Conservation (phyloP, 2,329 filamentous ascomycete species). For the Dactylonectria macrodidyma region DNA sequence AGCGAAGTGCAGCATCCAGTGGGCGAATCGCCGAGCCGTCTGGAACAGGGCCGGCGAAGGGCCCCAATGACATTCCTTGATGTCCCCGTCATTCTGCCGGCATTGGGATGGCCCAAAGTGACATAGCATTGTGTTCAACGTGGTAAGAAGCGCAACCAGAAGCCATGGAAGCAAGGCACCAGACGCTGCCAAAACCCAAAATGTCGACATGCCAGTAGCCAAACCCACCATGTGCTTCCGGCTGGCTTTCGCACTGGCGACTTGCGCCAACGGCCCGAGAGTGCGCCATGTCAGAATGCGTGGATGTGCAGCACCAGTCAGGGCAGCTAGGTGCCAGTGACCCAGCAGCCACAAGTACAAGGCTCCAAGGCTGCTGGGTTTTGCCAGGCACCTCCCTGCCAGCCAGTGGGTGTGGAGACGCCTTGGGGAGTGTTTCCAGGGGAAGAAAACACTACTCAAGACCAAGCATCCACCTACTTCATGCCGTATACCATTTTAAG, state of each 20-base stretch:
- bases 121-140: constrained; percentile 6
- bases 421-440: too few relatives aligned
- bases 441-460: too few relatives aligned
- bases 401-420: neutral
- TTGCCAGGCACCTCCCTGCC: constrained; percentile 22
- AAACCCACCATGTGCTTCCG: constrained; percentile 45
- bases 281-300: constrained; percentile 22
- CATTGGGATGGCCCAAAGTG: constrained; percentile 7
- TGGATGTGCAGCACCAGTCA: constrained; percentile 34
- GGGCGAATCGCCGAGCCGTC: constrained; percentile 25
- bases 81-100: constrained; percentile 21
- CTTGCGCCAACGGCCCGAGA: constrained; percentile 48
- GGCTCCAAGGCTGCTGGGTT: constrained; percentile 15
- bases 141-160: constrained; percentile 27
- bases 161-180: constrained; percentile 31
- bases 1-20: constrained; percentile 18
- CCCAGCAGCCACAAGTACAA: constrained; percentile 24
- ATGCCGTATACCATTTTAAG: too few relatives aligned
- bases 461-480: too few relatives aligned
- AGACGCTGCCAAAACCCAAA: constrained; percentile 40
- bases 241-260: constrained; percentile 44
- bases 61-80: constrained; percentile 13
- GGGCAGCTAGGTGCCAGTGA: constrained; percentile 36
- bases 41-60: constrained; percentile 25
- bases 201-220: constrained; percentile 34